A percentile compares a stretch with the other conserved stretches of the same genome.
Evolutionary conservation across 1,284 basidiomycete genomes (phyloP).

Genomic region (Rhizopogon parksii): DNA sequence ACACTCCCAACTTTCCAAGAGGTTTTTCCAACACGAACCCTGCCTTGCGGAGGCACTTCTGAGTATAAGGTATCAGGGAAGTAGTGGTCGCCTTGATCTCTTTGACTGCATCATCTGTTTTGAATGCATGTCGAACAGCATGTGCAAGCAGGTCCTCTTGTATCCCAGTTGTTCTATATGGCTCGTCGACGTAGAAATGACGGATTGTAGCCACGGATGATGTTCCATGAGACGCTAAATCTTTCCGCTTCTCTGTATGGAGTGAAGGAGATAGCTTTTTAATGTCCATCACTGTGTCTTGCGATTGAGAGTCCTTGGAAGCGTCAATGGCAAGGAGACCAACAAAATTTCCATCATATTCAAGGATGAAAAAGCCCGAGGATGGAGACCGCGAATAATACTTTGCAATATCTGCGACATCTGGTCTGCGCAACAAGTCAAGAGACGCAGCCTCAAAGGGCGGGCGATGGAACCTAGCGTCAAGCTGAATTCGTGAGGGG

Average conservation of each 20-base stretch:
- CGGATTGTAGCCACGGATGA: conserved; percentile 56
- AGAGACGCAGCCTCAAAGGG: conserved; percentile 54
- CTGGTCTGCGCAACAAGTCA: conserved; percentile 47
- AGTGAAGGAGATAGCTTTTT: conserved; percentile 17
- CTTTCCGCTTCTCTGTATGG: conserved; percentile 9
- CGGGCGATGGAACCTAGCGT: conserved; percentile 60
- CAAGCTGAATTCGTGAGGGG: conserved; percentile 6
- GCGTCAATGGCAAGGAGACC: conserved; percentile 70
- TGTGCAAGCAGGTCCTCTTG: conserved; percentile 62
- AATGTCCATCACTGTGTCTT: conserved; percentile 20
- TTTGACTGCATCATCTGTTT: conserved; percentile 33
- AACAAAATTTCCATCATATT: conserved; percentile 52
- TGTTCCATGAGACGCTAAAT: conserved; percentile 28
- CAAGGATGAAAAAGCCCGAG: conserved; percentile 65
- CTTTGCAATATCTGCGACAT: conserved; percentile 45
- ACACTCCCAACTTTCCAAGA: conserved; percentile 41
- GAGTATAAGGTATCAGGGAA: conserved; percentile 46
- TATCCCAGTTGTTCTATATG: conserved; percentile 48
- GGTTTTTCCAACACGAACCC: conserved; percentile 47
- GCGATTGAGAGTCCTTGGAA: conserved; percentile 32
- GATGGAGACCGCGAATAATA: conserved; percentile 58
- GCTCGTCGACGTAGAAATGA: conserved; percentile 69
- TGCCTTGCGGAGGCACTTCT: conserved; percentile 36
- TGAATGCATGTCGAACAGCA: conserved; percentile 55
- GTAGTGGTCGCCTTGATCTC: conserved; percentile 43